Evolutionary conservation across 441 rosid species (phyloP).

Genomic region (Populus hybrid): DNA sequence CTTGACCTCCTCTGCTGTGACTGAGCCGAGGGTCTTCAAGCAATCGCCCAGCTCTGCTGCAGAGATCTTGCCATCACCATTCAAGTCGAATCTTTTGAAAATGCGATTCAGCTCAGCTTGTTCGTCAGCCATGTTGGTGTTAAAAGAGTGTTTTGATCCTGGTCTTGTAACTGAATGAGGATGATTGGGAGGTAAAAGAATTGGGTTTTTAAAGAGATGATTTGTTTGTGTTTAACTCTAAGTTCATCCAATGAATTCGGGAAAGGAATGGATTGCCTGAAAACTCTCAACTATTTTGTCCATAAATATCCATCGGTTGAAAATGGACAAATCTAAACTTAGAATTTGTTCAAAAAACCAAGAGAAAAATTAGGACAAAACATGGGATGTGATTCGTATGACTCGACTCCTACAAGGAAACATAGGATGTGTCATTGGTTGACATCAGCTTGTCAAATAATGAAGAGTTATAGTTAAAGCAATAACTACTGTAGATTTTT

Average conservation of each 20-base stretch:
- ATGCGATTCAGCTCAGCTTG: slow-evolving; percentile 54
- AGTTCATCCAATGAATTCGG: slow-evolving; percentile 24
- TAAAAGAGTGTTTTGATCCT: background rate
- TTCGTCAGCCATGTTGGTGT: slow-evolving; percentile 52
- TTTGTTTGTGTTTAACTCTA: background rate
- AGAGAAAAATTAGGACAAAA: background rate
- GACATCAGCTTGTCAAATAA: background rate
- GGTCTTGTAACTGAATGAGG: background rate
- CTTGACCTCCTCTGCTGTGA: slow-evolving; percentile 49
- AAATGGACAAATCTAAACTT: background rate
- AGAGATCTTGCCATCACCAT: slow-evolving; percentile 74
- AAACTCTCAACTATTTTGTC: slow-evolving; percentile 19
- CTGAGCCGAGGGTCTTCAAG: slow-evolving; percentile 56
- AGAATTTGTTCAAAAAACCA: background rate
- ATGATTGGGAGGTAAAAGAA: background rate
- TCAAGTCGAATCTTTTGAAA: slow-evolving; percentile 72
- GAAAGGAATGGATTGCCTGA: slow-evolving; percentile 28
- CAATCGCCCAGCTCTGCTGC: slow-evolving; percentile 69
- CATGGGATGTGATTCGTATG: background rate
- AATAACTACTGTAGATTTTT: background rate
- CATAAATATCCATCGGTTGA: background rate
- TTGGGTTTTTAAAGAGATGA: slow-evolving; percentile 21
- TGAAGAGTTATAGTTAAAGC: background rate
- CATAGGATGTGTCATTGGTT: background rate
- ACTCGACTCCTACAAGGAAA: background rate